phyloP scores from a whole-genome alignment of 2,329 filamentous ascomycete genomes.

The Thelonectria rubi region DNA sequence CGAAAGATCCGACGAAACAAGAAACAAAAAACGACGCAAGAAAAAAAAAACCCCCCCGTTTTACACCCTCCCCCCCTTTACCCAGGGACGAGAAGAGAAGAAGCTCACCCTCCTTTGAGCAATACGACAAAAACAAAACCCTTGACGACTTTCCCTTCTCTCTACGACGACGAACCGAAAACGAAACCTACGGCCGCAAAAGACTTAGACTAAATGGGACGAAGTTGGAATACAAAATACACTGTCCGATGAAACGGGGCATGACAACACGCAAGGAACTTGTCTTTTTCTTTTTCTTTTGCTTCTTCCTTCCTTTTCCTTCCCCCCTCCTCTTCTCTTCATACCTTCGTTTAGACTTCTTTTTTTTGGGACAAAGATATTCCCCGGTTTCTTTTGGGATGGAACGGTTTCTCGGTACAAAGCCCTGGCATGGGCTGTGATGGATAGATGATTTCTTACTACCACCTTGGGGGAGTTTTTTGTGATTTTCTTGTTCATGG shows the following conservation, averaged over 20 bases:
- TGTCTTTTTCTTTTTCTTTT: constrained; percentile 3
- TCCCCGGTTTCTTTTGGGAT: constrained; percentile 16
- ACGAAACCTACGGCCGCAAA: constrained; percentile 35
- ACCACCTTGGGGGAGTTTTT: constrained; percentile 21
- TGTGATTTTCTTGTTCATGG: constrained; percentile 17
- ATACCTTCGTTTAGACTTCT: constrained; percentile 25
- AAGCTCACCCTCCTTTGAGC: too few relatives aligned
- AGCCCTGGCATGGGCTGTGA: constrained; percentile 25
- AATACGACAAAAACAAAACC: constrained; percentile 1
- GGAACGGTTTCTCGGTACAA: constrained; percentile 21
- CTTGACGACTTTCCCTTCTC: constrained; percentile 29
- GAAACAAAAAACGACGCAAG: background rate
- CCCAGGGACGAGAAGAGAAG: too few relatives aligned
- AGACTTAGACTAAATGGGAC: constrained; percentile 17
- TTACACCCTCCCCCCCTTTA: too few relatives aligned
- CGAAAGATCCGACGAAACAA: background rate
- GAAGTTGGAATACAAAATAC: constrained; percentile 21
- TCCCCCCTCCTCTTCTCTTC: background rate
- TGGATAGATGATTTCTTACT: constrained; percentile 29
- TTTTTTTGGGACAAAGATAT: constrained; percentile 27
- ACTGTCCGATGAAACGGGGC: constrained; percentile 14
- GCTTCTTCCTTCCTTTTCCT: background rate
- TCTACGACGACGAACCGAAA: constrained; percentile 36
- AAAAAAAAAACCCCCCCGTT: too few relatives aligned
- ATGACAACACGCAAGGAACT: constrained; percentile 28